These are phyloP conservation scores for Casuarina cunninghamiana DNA, from an alignment of 306 rosid genomes.

Conservation along the genomic window DNA sequence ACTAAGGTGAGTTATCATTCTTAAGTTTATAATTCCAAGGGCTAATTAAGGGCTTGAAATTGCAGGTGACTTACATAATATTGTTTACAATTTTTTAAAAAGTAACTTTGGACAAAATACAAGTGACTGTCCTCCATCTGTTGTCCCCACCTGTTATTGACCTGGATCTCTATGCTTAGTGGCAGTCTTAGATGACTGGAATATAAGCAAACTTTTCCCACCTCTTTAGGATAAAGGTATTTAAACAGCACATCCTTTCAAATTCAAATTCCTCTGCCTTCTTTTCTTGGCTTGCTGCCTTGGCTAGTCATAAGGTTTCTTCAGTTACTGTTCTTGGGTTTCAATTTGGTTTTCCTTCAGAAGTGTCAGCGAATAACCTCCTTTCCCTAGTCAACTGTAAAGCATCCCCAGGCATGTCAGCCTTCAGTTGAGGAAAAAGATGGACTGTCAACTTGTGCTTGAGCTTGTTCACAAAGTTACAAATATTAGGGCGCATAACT, in stretches of 20 bases:
- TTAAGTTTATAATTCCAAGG: background rate
- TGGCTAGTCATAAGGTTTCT: background rate
- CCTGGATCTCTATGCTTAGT: background rate
- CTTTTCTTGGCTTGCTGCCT: background rate
- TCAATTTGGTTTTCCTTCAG: background rate
- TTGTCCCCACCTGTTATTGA: background rate
- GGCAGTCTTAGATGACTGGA: background rate
- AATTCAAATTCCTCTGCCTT: background rate
- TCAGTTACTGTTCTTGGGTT: background rate
- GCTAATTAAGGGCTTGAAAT: constrained; percentile 24
- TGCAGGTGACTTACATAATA: background rate
- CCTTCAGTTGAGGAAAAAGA: background rate
- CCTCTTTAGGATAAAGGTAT: background rate
- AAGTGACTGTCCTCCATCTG: background rate
- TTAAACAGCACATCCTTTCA: background rate
- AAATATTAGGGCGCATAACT: background rate
- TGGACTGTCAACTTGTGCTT: background rate
- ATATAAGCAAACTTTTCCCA: background rate
- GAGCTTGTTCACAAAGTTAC: background rate
- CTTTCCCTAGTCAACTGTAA: background rate
- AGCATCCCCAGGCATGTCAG: background rate
- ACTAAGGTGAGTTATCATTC: constrained; percentile 57
- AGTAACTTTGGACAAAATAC: background rate
- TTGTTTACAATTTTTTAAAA: background rate
- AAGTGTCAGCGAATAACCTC: background rate